These are phyloP conservation scores for Colletotrichum godetiae DNA, from an alignment of 2,329 filamentous ascomycete genomes.

Conservation along the genomic window DNA sequence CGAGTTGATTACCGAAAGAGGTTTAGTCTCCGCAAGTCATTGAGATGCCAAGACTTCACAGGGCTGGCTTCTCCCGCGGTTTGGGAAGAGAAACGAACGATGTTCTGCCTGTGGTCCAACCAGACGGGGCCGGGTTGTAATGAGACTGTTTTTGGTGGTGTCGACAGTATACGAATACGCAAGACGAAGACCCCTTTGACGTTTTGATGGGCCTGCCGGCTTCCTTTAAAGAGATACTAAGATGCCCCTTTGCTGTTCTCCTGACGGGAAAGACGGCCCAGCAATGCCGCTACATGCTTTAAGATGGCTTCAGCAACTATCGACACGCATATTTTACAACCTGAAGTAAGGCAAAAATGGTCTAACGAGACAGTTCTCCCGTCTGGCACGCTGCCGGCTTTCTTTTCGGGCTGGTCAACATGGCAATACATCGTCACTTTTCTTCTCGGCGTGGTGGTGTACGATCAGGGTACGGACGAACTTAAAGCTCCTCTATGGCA, in stretches of 20 bases:
- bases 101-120: neutral
- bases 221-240: neutral
- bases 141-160: neutral
- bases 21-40: slow-evolving; percentile 44
- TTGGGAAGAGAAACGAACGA: neutral
- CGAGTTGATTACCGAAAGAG: slow-evolving; percentile 35
- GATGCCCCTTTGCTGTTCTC: neutral
- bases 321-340: neutral
- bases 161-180: neutral
- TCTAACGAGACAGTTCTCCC: neutral
- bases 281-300: too few species aligned
- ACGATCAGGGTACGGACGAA: slow-evolving; percentile 48
- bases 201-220: neutral
- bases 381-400: neutral
- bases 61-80: neutral
- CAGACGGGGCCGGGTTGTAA: neutral
- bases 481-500: too few species aligned
- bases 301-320: slow-evolving; percentile 6
- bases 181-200: neutral
- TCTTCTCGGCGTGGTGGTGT: slow-evolving; percentile 47
- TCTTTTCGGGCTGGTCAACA: slow-evolving; percentile 36
- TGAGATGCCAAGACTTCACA: slow-evolving; percentile 4
- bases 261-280: too few species aligned
- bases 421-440: slow-evolving; percentile 48
- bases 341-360: slow-evolving; percentile 15